These are phyloP conservation scores for Cytospora piceae DNA, from an alignment of 2,329 filamentous ascomycete genomes.

Conservation along the genomic window DNA sequence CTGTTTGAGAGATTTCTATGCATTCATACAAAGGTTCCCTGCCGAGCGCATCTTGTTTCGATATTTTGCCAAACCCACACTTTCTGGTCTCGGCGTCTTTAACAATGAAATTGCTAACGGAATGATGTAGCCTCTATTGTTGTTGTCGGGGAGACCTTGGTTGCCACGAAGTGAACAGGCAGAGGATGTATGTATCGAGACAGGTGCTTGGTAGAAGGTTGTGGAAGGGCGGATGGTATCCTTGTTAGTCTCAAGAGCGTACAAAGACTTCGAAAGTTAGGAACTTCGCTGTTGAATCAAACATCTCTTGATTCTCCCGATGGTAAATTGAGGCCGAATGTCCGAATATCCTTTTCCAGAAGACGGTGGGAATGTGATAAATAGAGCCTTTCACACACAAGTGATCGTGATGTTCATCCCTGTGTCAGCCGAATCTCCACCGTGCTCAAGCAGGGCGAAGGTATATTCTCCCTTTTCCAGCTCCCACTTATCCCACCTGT, in stretches of 20 bases:
- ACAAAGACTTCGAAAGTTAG: too few species aligned
- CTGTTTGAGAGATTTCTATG: neutral
- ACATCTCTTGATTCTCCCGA: too few species aligned
- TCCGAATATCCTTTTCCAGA: too few species aligned
- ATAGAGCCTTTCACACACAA: conserved; percentile 39
- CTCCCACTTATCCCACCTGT: conserved; percentile 47
- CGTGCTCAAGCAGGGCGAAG: conserved; percentile 47
- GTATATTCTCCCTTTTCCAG: conserved; percentile 48
- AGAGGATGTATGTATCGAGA: neutral
- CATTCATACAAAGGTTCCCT: neutral
- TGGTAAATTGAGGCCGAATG: too few species aligned
- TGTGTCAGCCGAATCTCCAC: conserved; percentile 41
- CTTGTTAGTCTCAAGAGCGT: too few species aligned
- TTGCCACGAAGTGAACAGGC: neutral
- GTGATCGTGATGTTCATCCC: conserved; percentile 44
- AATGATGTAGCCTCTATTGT: neutral
- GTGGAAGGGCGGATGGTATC: too few species aligned
- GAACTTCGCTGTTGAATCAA: too few species aligned
- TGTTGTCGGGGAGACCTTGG: conserved; percentile 6
- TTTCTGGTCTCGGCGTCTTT: neutral
- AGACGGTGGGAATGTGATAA: too few species aligned
- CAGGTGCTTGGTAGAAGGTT: too few species aligned
- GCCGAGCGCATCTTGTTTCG: neutral
- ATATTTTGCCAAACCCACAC: neutral
- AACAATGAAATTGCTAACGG: neutral